These are phyloP conservation scores for Neurospora discreta DNA, from an alignment of 495 filamentous ascomycete genomes.

Conservation along the genomic window DNA sequence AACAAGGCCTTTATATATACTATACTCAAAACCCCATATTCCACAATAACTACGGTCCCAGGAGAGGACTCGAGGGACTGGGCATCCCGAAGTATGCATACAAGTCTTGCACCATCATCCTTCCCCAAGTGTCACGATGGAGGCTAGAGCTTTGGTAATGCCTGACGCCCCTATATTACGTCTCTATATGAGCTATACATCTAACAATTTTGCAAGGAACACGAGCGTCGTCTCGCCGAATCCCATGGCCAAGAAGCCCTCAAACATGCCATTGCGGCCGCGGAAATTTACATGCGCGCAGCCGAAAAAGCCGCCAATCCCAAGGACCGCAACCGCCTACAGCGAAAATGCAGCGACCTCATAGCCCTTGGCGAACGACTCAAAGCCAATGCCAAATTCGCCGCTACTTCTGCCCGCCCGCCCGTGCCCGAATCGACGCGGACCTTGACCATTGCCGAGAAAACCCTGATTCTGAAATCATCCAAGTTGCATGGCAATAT, in stretches of 20 bases:
- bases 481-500: slow-evolving; percentile 68
- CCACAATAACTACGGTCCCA: neutral
- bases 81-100: slow-evolving; percentile 2
- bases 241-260: slow-evolving; percentile 56
- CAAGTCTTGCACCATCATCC: neutral
- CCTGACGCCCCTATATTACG: neutral
- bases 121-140: slow-evolving; percentile 11
- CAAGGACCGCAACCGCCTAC: slow-evolving; percentile 48
- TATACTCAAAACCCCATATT: neutral
- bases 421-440: slow-evolving; percentile 47
- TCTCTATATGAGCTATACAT: slow-evolving; percentile 15
- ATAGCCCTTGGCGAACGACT: slow-evolving; percentile 61
- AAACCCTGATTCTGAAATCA: slow-evolving; percentile 64
- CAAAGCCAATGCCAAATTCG: slow-evolving; percentile 36
- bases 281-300: slow-evolving; percentile 69
- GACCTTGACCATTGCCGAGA: slow-evolving; percentile 55
- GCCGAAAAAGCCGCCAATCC: slow-evolving; percentile 38
- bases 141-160: slow-evolving; percentile 14
- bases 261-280: slow-evolving; percentile 58
- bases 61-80: neutral
- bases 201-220: slow-evolving; percentile 39
- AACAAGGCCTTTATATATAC: neutral
- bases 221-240: slow-evolving; percentile 43
- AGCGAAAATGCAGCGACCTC: slow-evolving; percentile 53
- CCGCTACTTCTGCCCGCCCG: slow-evolving; percentile 17